Base-by-base conservation (phyloP, 2,329 filamentous ascomycete species). In the Colletotrichum orbiculare region DNA sequence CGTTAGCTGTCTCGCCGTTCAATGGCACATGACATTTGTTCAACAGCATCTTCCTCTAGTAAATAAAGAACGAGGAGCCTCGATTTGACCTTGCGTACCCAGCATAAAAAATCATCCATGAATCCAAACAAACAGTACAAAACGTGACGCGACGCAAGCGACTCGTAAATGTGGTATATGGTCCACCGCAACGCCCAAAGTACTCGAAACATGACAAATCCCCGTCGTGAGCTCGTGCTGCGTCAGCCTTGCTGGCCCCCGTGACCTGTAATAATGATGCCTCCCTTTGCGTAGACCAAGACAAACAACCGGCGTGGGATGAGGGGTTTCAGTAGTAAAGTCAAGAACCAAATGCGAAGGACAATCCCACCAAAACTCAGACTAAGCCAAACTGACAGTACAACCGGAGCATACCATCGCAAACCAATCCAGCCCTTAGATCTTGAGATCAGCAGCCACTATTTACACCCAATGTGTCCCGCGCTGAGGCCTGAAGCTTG, bases 101-200 rank as follows among this genome's bases (percentile, higher is more conserved):
- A 13, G 4, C 33, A 49, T 37, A 35, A 42, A 42, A 33, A 38
- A 47, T 34, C 58, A 39, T 35, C 13, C 37, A 42, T 52, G 39
- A 45, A 12, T 52, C 34, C 11, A 45, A 49, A 41, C n/a, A 67
- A 54, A 39, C 33, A 54, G 64, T 42, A 38, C 48, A 58, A 49
- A 55, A 63, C 52, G 53, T 67, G 57, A 54, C 63, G 56, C 46
- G 52, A 67, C 47, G 43, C 54, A 41, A 54, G 52, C 54, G 64
- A 55, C 64, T 55, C 64, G 53, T 64, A 60, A 66, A 52, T 55
- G 60, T 65, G 64, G 64, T 66, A 66, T 66, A 65, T 64, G 39
- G 55, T 52, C 60, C 60, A 64, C 60, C 64, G 60, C 50, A 66
- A 66, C 64, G 64, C 64, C 64, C 52, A 17, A 64, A 66, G 50